Percentiles rank a stretch among this genome's conserved stretches.
phyloP scores from a whole-genome alignment of 305 asterid genomes.

The Fraxinus floribunda region DNA sequence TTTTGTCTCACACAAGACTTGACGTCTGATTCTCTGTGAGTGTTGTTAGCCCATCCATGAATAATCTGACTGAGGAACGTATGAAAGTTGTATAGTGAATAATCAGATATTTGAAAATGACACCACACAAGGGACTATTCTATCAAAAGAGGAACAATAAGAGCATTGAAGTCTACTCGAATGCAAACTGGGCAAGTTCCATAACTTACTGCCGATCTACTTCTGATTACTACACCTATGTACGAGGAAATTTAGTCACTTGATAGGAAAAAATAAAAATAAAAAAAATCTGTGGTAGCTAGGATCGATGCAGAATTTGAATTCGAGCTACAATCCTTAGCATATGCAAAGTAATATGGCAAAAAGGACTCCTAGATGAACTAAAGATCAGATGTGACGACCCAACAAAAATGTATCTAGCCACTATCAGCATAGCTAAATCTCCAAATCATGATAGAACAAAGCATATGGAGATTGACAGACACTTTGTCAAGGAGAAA shows the following conservation, averaged over 20 bases:
- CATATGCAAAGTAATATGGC: background rate
- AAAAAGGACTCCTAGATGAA: background rate
- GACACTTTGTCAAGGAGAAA: background rate
- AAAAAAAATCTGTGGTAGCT: background rate
- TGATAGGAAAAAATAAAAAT: too few species aligned
- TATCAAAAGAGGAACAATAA: background rate
- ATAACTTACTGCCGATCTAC: background rate
- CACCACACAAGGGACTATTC: background rate
- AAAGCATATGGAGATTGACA: background rate
- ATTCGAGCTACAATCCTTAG: background rate
- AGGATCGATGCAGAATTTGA: background rate
- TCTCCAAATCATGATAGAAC: background rate
- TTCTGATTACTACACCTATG: background rate
- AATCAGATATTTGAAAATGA: background rate
- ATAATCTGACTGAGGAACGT: background rate
- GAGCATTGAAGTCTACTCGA: background rate
- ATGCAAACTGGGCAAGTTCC: background rate
- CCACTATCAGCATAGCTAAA: background rate
- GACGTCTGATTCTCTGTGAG: background rate
- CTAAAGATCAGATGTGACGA: background rate
- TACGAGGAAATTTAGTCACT: background rate
- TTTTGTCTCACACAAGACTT: background rate
- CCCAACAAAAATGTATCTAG: background rate
- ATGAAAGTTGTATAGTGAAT: background rate
- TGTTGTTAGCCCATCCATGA: background rate